Base-by-base conservation (phyloP, 2,329 filamentous ascomycete species). In the Epichloe typhina region DNA sequence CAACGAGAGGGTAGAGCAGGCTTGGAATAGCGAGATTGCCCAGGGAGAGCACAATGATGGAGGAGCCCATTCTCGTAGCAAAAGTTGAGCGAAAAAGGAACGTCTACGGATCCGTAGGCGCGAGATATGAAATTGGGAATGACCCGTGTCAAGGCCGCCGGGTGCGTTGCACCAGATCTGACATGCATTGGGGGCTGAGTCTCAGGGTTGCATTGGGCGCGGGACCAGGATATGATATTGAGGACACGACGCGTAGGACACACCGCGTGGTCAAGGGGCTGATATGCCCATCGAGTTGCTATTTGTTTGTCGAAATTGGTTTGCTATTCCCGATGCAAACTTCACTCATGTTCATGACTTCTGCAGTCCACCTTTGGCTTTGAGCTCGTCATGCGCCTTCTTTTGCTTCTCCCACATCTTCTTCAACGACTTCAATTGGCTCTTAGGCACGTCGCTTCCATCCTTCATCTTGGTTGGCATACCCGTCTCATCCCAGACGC, bases 321-420 rank as follows among this genome's bases (percentile, higher is more conserved):
- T 31, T 31, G 31, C 31, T 31, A 31, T 31, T 31, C 8, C 9
- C 31, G 31, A 31, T 31, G 31, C 31, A 31, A 31, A 31, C 3
- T 31, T 11, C 31, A 31, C 31, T 11, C 12, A 17, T 11, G n/a
- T 38, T 26, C 15, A 33, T 23, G 12, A 39, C 5, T 21, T 19
- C 41, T 50, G 51, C 43, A 54, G 45, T 19, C 49, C 56, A 9
- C 56, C 53, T 40, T 54, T 56, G 15, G 53, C 54, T 40, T 56
- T 55, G 11, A 57, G 49, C 31, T 83, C 80, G 55, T 90, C 84
- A 64, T 90, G 83, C 52, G 79, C 66, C 75, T 91, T 94, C 75
- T 89, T 93, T 72, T 96, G 91, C 64, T 76, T 82, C 59, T 94
- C 86, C 87, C 87, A 95, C 51, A 88, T 83, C 73, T 96, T 96